These are phyloP conservation scores for Fusarium sp. DNA, from an alignment of 2,329 filamentous ascomycete genomes.

Conservation along the genomic window DNA sequence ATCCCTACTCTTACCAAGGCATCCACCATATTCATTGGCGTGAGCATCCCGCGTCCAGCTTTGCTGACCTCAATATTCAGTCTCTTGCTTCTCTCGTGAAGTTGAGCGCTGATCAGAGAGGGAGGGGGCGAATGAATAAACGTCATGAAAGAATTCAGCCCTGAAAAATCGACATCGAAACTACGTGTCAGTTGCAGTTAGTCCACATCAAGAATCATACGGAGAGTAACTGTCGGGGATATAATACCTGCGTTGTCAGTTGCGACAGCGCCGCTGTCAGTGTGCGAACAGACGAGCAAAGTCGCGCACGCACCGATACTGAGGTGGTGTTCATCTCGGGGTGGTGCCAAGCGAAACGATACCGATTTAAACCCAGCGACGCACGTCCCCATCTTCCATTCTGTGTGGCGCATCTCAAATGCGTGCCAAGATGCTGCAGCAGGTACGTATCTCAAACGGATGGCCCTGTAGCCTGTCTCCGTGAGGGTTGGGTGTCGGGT, in stretches of 20 bases:
- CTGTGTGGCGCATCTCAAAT: conserved; percentile 32
- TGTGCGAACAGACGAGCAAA: conserved; percentile 8
- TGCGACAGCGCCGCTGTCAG: neutral
- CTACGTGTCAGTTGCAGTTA: conserved; percentile 4
- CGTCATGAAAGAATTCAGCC: conserved; percentile 6
- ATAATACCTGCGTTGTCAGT: neutral
- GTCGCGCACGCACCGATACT: conserved; percentile 31
- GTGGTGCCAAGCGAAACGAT: conserved; percentile 38
- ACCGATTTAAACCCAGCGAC: conserved; percentile 37
- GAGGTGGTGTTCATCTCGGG: conserved; percentile 35
- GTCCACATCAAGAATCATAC: neutral
- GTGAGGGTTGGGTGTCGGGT: conserved; percentile 13
- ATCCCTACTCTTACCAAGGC: neutral
- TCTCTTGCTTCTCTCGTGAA: conserved; percentile 5
- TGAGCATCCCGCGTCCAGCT: neutral
- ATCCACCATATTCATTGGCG: neutral
- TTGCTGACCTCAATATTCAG: neutral
- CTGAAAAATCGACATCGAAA: neutral
- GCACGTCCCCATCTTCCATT: conserved; percentile 26
- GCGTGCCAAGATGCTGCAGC: conserved; percentile 21
- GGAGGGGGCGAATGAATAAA: neutral
- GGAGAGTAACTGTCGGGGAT: neutral
- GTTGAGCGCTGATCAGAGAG: conserved; percentile 8
- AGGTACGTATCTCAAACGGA: conserved; percentile 23
- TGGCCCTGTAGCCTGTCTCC: conserved; percentile 1